These are phyloP conservation scores for Scedosporium aurantiacum DNA, from an alignment of 2,329 filamentous ascomycete genomes.

Conservation along the genomic window DNA sequence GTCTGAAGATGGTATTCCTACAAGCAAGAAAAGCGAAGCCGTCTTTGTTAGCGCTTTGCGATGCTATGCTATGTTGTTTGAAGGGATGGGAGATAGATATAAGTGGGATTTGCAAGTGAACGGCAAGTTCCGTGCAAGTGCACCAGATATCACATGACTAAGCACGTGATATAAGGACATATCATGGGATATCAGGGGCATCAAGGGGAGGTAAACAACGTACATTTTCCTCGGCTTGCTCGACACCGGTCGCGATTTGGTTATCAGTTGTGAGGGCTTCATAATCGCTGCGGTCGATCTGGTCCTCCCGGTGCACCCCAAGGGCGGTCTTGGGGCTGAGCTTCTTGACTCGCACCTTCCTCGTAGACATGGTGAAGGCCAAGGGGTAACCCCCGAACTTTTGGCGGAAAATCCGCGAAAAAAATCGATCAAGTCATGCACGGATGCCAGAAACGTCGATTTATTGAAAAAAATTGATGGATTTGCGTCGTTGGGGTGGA, in stretches of 20 bases:
- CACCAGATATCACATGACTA: constrained; percentile 28
- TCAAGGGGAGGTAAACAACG: constrained; percentile 33
- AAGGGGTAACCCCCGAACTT: constrained; percentile 19
- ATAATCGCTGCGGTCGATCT: constrained; percentile 79
- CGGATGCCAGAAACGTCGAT: constrained; percentile 41
- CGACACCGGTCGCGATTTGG: constrained; percentile 91
- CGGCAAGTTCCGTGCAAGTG: not conserved
- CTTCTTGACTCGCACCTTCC: constrained; percentile 77
- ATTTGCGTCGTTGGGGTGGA: constrained; percentile 22
- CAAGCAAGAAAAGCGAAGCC: not conserved
- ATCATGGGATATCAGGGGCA: constrained; percentile 13
- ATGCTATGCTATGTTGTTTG: not conserved
- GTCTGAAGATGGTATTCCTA: constrained; percentile 95
- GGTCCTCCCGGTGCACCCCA: constrained; percentile 76
- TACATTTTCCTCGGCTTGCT: constrained; percentile 95
- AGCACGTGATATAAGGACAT: constrained; percentile 35
- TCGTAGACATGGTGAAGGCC: constrained; percentile 44
- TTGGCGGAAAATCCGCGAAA: constrained; percentile 48
- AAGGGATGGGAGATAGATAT: not conserved
- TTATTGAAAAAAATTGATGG: constrained; percentile 38
- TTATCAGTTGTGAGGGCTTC: constrained; percentile 72
- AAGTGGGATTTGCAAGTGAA: not conserved
- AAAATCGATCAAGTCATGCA: constrained; percentile 55
- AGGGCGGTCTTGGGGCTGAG: constrained; percentile 83
- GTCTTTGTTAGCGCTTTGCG: not conserved